phyloP scores from a whole-genome alignment of 306 rosid species.

The Vigna unguiculata region DNA sequence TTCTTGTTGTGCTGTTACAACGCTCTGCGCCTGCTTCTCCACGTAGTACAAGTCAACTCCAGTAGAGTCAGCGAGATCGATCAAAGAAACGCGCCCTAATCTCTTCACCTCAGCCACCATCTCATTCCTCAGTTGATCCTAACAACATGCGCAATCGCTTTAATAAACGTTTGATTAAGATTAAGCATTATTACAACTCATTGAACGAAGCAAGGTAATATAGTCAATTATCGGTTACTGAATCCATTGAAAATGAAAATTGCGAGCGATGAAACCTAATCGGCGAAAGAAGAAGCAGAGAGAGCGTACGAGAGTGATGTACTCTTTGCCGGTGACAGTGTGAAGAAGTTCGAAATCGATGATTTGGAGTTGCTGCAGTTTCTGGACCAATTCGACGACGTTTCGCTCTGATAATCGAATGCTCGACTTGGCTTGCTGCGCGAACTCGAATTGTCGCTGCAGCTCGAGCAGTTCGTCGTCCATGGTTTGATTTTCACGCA shows the following conservation, averaged over 20 bases:
- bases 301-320: constrained; percentile 84
- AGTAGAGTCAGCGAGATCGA: constrained; percentile 81
- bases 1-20: constrained; percentile 62
- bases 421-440: constrained; percentile 95
- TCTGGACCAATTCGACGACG: constrained; percentile 94
- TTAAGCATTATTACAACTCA: constrained; percentile 17
- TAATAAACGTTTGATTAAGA: constrained; percentile 10
- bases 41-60: constrained; percentile 92
- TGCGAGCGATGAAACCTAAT: constrained; percentile 33
- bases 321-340: constrained; percentile 96
- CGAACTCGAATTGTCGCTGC: constrained; percentile 94
- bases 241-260: constrained; percentile 7
- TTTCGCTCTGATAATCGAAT: constrained; percentile 93
- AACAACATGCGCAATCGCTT: not conserved
- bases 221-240: not conserved
- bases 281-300: constrained; percentile 1
- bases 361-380: constrained; percentile 88
- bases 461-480: constrained; percentile 93
- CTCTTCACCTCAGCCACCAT: constrained; percentile 74
- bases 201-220: not conserved
- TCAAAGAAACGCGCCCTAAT: constrained; percentile 81
- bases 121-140: constrained; percentile 94
- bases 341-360: constrained; percentile 96
- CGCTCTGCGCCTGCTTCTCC: constrained; percentile 77
- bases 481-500: constrained; percentile 62